A percentile compares a stretch with the other conserved stretches of the same genome.
These are phyloP conservation scores for Lachancea dasiensis DNA, from an alignment of 805 yeast species.

Conservation along the genomic window DNA sequence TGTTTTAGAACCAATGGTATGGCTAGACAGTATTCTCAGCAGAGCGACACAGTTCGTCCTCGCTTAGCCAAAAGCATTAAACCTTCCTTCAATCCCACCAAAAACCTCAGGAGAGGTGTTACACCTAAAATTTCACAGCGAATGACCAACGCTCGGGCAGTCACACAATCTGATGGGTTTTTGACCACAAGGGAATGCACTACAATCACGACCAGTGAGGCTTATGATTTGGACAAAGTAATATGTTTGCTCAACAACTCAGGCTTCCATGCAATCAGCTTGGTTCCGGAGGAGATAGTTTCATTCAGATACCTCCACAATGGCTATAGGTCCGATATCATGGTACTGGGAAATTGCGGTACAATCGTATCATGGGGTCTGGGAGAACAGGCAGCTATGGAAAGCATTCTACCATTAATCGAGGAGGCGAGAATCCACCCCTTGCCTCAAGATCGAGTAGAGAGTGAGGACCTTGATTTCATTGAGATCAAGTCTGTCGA, in stretches of 20 bases:
- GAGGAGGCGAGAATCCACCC: conserved; percentile 42
- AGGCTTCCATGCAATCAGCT: conserved; percentile 34
- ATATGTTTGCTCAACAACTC: conserved; percentile 26
- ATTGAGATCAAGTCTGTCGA: conserved; percentile 36
- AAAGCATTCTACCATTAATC: conserved; percentile 48
- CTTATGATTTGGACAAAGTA: conserved; percentile 51
- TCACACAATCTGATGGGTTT: background rate
- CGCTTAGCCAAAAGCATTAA: conserved; percentile 15
- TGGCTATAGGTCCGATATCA: conserved; percentile 44
- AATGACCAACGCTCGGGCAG: conserved; percentile 1
- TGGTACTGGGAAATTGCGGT: conserved; percentile 64
- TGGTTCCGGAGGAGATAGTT: conserved; percentile 67
- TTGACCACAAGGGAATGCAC: conserved; percentile 44
- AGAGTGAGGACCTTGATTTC: conserved; percentile 85
- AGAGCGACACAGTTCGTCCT: background rate
- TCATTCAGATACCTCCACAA: conserved; percentile 40
- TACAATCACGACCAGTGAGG: conserved; percentile 67
- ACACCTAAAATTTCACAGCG: conserved; percentile 12
- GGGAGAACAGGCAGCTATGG: conserved; percentile 45
- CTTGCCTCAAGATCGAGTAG: conserved; percentile 39
- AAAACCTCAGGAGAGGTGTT: conserved; percentile 17
- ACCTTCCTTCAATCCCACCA: conserved; percentile 14
- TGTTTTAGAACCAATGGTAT: background rate
- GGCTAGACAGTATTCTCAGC: background rate
- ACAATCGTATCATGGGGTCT: conserved; percentile 82